Conservation (phyloP, 2,329 filamentous ascomycete genomes). For the Fusarium albosuccineum region DNA sequence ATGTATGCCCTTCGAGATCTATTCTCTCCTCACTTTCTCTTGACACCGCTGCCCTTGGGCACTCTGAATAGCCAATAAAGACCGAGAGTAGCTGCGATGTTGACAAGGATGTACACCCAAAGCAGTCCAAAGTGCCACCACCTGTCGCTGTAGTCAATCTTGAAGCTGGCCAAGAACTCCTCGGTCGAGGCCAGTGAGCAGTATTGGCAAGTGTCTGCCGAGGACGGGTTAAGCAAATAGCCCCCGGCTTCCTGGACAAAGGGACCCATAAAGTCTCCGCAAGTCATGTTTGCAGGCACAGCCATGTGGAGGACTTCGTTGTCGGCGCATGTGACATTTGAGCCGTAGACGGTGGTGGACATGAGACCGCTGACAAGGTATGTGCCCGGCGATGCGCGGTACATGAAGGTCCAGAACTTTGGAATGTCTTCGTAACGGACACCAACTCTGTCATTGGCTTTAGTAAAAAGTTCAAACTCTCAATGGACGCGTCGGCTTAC, state of each 20-base stretch:
- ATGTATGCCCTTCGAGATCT: too few species aligned
- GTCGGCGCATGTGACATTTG: slow-evolving; percentile 39
- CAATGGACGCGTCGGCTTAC: slow-evolving; percentile 51
- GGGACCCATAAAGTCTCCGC: slow-evolving; percentile 61
- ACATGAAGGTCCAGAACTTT: slow-evolving; percentile 80
- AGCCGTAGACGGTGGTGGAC: slow-evolving; percentile 42
- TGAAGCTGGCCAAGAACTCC: slow-evolving; percentile 53
- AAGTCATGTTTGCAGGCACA: slow-evolving; percentile 64
- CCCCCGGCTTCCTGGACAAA: slow-evolving; percentile 62
- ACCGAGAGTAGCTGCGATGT: slow-evolving; percentile 59
- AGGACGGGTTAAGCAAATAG: slow-evolving; percentile 57
- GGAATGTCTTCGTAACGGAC: slow-evolving; percentile 69
- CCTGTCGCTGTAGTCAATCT: slow-evolving; percentile 61
- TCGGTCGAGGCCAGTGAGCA: slow-evolving; percentile 55
- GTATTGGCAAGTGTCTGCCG: slow-evolving; percentile 60
- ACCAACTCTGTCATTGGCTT: slow-evolving; percentile 63
- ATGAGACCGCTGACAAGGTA: slow-evolving; percentile 76
- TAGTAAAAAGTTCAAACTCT: slow-evolving; percentile 39
- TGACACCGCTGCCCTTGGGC: slow-evolving; percentile 44
- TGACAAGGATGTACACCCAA: slow-evolving; percentile 65
- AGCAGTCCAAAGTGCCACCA: slow-evolving; percentile 70
- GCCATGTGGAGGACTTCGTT: slow-evolving; percentile 68
- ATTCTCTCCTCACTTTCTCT: slow-evolving; percentile 16
- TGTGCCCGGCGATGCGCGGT: slow-evolving; percentile 75
- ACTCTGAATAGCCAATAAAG: slow-evolving; percentile 62